Evolutionary conservation across 2,329 filamentous ascomycete genomes (phyloP).

Genomic region (Phyllachora maydis): DNA sequence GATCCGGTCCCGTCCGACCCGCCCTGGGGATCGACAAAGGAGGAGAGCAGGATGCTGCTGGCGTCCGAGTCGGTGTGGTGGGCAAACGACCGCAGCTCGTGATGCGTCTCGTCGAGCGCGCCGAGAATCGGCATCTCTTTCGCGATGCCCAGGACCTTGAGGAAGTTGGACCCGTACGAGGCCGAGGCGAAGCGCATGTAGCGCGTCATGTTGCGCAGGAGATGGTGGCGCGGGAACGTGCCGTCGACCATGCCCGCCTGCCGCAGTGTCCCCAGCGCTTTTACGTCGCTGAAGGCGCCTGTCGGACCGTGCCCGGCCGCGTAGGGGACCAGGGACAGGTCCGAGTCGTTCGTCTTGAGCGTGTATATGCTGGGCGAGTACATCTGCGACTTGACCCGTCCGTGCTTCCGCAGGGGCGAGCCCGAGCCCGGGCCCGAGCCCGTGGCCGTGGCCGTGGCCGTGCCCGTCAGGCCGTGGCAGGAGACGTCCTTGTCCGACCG

Average conservation of each 20-base stretch:
- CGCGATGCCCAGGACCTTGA: conserved; percentile 40
- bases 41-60: conserved; percentile 42
- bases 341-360: conserved; percentile 31
- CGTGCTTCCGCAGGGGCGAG: conserved; percentile 7
- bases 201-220: conserved; percentile 39
- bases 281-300: conserved; percentile 24
- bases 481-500: conserved; percentile 13
- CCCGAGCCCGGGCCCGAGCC: conserved; percentile 2
- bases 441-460: conserved; percentile 1
- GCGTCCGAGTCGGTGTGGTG: conserved; percentile 38
- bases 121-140: conserved; percentile 22
- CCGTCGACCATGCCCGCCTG: conserved; percentile 32
- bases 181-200: conserved; percentile 49
- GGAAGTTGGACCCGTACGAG: conserved; percentile 41
- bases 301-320: conserved; percentile 25
- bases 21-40: conserved; percentile 48
- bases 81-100: conserved; percentile 41
- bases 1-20: conserved; percentile 43
- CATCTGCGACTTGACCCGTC: conserved; percentile 12
- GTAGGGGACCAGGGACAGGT: conserved; percentile 29
- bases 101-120: conserved; percentile 26
- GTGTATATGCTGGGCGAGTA: conserved; percentile 38
- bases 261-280: conserved; percentile 25
- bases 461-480: conserved; percentile 1
- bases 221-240: conserved; percentile 36